Evolutionary conservation across 2,329 filamentous ascomycete genomes (phyloP).

Genomic region (Elsinoe arachidis): DNA sequence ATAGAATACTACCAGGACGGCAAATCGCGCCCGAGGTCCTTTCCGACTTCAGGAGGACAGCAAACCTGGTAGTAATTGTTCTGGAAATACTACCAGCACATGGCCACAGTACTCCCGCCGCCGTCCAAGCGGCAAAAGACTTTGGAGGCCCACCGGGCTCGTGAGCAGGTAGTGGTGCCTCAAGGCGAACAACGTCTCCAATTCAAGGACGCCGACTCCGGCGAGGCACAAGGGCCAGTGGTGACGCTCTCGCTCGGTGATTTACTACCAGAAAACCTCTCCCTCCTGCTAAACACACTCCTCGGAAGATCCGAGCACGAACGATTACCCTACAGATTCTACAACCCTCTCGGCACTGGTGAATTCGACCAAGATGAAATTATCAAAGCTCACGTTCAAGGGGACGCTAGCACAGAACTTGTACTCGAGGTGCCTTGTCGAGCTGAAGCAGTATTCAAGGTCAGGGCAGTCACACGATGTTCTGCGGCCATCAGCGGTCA

Average conservation of each 20-base stretch:
- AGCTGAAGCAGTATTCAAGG: conserved; percentile 87
- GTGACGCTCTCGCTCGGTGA: conserved; percentile 74
- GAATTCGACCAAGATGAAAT: conserved; percentile 32
- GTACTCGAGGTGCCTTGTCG: conserved; percentile 55
- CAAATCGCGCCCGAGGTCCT: no score
- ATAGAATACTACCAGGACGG: no score
- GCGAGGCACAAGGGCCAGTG: conserved; percentile 58
- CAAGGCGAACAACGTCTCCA: conserved; percentile 63
- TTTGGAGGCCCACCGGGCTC: conserved; percentile 61
- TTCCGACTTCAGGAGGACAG: no score
- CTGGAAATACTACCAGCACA: conserved; percentile 28
- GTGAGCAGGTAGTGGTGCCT: conserved; percentile 61
- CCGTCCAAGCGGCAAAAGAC: conserved; percentile 81
- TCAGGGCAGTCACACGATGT: conserved; percentile 84
- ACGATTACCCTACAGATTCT: conserved; percentile 57
- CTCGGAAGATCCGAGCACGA: conserved; percentile 57
- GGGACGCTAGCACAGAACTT: conserved; percentile 47
- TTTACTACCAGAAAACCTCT: conserved; percentile 81
- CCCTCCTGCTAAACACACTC: conserved; percentile 75
- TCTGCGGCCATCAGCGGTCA: conserved; percentile 84
- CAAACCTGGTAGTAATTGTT: no score
- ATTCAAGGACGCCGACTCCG: conserved; percentile 73
- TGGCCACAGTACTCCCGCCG: conserved; percentile 76
- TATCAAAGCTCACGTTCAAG: conserved; percentile 38
- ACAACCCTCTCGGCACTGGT: conserved; percentile 39